Evolutionary conservation across 768 basidiomycete genomes (phyloP).

Genomic region (Pulveroboletus sp.): DNA sequence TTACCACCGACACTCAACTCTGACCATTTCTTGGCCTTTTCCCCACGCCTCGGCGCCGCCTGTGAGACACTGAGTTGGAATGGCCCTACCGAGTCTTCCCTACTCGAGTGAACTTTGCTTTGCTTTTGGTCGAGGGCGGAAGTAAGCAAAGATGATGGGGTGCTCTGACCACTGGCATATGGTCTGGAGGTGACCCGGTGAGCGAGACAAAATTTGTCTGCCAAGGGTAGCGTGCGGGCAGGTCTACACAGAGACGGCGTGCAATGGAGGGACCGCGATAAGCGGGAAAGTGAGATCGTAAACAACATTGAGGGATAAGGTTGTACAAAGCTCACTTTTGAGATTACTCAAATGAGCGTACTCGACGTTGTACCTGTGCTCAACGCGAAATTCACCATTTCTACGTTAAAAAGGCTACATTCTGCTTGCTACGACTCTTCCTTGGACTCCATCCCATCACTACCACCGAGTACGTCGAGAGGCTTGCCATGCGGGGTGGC

Average conservation of each 20-base stretch:
- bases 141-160: constrained; percentile 51
- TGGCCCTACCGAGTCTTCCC: constrained; percentile 66
- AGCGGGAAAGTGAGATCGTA: constrained; percentile 1
- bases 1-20: constrained; percentile 74
- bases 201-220: background rate
- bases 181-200: constrained; percentile 14
- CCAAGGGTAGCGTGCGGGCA: background rate
- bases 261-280: constrained; percentile 7
- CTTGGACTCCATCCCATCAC: too few species aligned
- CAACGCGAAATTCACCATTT: too few species aligned
- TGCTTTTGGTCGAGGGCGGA: constrained; percentile 62
- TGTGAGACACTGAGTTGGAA: constrained; percentile 71
- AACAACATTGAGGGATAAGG: constrained; percentile 10
- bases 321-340: constrained; percentile 3
- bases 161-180: constrained; percentile 47
- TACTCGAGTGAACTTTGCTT: constrained; percentile 30
- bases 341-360: background rate
- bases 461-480: too few species aligned
- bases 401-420: too few species aligned
- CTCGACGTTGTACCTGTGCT: too few species aligned
- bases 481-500: too few species aligned
- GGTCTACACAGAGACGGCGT: background rate
- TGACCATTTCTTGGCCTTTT: constrained; percentile 70
- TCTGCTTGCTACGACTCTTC: too few species aligned
- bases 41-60: constrained; percentile 46